Conservation (phyloP, 148 eudicot genomes). For the Rhododendron ferrugineum region DNA sequence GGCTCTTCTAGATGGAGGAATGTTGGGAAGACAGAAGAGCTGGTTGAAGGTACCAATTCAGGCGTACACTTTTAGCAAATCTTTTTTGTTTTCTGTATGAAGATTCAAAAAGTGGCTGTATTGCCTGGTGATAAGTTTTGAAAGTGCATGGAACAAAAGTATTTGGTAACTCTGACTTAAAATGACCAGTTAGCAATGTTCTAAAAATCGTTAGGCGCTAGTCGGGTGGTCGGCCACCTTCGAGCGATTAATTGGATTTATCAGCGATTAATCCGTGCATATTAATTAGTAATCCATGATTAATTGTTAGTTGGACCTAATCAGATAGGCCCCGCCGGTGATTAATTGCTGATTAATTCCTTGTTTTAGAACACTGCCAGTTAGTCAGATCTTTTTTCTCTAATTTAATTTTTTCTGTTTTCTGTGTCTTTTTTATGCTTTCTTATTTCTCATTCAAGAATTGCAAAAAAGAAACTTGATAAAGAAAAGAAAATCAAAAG, state of each 20-base stretch:
- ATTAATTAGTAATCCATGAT: too few species aligned
- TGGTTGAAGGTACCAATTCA: constrained; percentile 75
- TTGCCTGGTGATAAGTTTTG: background rate
- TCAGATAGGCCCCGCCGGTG: too few species aligned
- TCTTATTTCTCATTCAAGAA: background rate
- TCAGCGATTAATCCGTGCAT: too few species aligned
- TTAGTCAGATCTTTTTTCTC: background rate
- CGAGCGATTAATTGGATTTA: too few species aligned
- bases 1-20: constrained; percentile 98
- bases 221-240: too few species aligned
- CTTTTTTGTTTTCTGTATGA: background rate
- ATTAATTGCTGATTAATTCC: too few species aligned
- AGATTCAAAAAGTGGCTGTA: background rate
- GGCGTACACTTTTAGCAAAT: background rate
- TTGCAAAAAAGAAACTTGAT: background rate
- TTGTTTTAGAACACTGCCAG: too few species aligned
- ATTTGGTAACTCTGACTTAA: background rate
- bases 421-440: background rate
- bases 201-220: too few species aligned
- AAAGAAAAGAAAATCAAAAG: background rate
- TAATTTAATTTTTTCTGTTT: background rate
- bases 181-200: background rate
- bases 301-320: too few species aligned
- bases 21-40: constrained; percentile 73
- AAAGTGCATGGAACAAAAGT: background rate